Base-by-base conservation (phyloP, 1,139 yeast genomes). In the Suzukiozyma palmioleophila region DNA sequence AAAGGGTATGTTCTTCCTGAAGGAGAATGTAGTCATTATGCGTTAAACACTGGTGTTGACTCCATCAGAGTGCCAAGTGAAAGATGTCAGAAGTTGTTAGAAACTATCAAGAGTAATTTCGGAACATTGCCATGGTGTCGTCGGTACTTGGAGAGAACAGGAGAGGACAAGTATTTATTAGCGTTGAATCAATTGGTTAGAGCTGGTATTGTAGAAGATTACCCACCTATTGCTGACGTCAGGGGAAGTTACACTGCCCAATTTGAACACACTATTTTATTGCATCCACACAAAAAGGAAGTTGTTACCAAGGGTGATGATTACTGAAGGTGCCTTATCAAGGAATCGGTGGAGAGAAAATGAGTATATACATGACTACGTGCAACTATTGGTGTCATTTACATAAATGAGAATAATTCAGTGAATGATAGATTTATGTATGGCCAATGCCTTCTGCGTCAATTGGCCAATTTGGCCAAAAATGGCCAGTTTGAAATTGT, bases 71-170 rank as follows among this genome's bases (percentile, higher is more conserved):
- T 79, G 8, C 75, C 86, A 3, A 66, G 82, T 36, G 80, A 79
- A 44, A 73, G 81, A 46, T 90, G 96, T 12, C 81, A 78, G 58
- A 67, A 74, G 32, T 70, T 92, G 49, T 66, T 87, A 46, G 66
- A 71, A 38, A 74, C 79, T 14, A 92, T 92, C 53, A 82, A 88
- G 58, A 72, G 75, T 44, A 79, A 84, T 53, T 92, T 92, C 57
- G 97, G 97, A 33, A 88, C 97, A 2, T 73, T 92, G 51, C 98
- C 99, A 6, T 92, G 92, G 79, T 92, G 98, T 66, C 82, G 97
- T 54, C 75, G 99, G 53, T 94, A 92, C 60, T 73, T 92, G 57
- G 99, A 94, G 57, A 75, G 95, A 50, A 57, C 86, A 5, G 97
- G 96, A 13, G 95, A 92, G 58, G 96, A 89, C 35, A 89, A 89